Base-by-base conservation (phyloP, 441 rosid genomes). In the Populus tomentosa region DNA sequence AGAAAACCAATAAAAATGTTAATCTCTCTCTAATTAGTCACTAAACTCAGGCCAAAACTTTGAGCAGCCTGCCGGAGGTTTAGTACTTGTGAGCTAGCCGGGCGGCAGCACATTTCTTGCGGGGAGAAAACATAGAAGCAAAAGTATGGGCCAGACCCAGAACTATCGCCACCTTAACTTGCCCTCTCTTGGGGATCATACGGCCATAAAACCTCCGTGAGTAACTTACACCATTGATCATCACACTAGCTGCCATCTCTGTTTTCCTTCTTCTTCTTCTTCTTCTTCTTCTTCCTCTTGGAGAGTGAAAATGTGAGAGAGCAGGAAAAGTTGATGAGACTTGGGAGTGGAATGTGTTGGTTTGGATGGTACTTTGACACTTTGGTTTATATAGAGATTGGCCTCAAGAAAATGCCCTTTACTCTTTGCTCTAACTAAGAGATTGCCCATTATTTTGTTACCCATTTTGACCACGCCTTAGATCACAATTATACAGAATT, bases 151-250 rank as follows among this genome's bases (percentile, higher is more conserved):
- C 89, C 66, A 85, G 21, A 5, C 83, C 82, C 79, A 87, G 20
- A 28, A 84, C 78, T 14, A 86, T 83, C 0, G 78, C 87, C 77
- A 82, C 6, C 83, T 83, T 87, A 35, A 84, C 84, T 62, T 84
- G 78, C 11, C 90, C 90, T 67, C 87, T 83, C 74, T 46, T 87
- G 0, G 88, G 90, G 40, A 86, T 84, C 85, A 77, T 69, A 70
- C 87, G 87, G 23, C 85, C 79, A 23, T 42, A 62, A 46, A 38
- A 64, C 72, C 86, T 59, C 78, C 18, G 75, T 0, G 63, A 70
- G 73, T 70, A 40, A 30, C 14, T 7, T 13, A 65, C 66, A 66
- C 71, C 38, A 4, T 67, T 73, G 61, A 75, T 77, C 71, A 71
- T 28, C 6, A 53, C 61, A 6, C 79, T 77, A 0, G 46, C 42